Conservation (phyloP, 352 stramenopile genomes). For the Stramenopiles sp. region DNA sequence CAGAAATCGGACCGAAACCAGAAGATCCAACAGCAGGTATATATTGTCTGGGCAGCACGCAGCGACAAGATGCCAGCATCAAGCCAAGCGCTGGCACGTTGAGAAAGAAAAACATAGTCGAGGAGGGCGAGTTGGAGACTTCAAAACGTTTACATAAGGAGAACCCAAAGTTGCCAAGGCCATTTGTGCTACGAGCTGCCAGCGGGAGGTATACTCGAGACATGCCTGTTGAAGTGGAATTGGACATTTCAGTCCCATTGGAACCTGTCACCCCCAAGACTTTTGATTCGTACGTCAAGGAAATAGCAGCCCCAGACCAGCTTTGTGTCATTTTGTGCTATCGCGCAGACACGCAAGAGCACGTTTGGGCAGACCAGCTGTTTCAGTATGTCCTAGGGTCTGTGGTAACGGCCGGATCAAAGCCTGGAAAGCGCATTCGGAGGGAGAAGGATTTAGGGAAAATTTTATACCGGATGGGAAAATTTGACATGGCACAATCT, state of each 20-base stretch:
- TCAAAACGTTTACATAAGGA: constrained; percentile 31
- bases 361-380: constrained; percentile 11
- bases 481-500: constrained; percentile 46
- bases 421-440: neutral
- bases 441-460: constrained; percentile 16
- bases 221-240: constrained; percentile 32
- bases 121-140: constrained; percentile 37
- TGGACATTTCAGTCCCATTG: constrained; percentile 28
- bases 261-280: constrained; percentile 26
- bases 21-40: constrained; percentile 19
- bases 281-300: constrained; percentile 34
- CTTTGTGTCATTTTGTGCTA: constrained; percentile 19
- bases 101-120: constrained; percentile 29
- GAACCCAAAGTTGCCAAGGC: constrained; percentile 40
- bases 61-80: constrained; percentile 34
- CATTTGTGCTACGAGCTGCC: constrained; percentile 36
- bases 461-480: constrained; percentile 33
- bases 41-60: constrained; percentile 31
- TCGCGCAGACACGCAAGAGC: constrained; percentile 12
- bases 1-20: constrained; percentile 30
- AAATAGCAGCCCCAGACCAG: constrained; percentile 27
- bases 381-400: constrained; percentile 15
- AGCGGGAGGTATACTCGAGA: constrained; percentile 47
- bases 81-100: constrained; percentile 26
- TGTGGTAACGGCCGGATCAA: constrained; percentile 21